phyloP scores from a whole-genome alignment of 768 basidiomycete species.

The Mycena amicta region DNA sequence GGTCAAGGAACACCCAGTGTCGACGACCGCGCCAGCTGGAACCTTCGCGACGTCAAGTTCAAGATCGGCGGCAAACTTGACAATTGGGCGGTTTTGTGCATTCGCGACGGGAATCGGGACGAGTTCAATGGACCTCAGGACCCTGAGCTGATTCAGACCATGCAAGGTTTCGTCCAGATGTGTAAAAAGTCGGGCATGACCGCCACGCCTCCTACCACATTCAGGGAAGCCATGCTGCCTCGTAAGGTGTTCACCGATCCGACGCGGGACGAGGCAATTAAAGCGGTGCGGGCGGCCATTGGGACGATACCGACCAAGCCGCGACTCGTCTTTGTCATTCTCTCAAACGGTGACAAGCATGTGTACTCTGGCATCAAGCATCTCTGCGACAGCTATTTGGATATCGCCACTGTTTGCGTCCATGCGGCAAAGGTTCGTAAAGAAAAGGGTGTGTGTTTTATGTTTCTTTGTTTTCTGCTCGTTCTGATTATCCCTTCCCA shows the following conservation, averaged over 20 bases:
- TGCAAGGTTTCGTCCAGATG: constrained; percentile 62
- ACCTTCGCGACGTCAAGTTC: constrained; percentile 68
- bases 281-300: constrained; percentile 44
- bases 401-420: constrained; percentile 76
- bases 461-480: too few relatives aligned
- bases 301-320: constrained; percentile 48
- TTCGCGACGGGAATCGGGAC: constrained; percentile 61
- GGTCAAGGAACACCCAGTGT: constrained; percentile 43
- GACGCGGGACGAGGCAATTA: constrained; percentile 52
- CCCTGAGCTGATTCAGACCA: constrained; percentile 46
- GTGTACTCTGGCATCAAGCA: constrained; percentile 79
- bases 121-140: constrained; percentile 63
- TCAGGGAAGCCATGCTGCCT: constrained; percentile 50
- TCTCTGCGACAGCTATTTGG: constrained; percentile 66
- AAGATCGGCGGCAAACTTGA: constrained; percentile 54
- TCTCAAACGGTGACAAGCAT: constrained; percentile 72
- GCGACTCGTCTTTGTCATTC: constrained; percentile 61
- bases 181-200: constrained; percentile 66
- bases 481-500: constrained; percentile 31
- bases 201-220: constrained; percentile 41
- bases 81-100: constrained; percentile 71
- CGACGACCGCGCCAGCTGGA: constrained; percentile 80
- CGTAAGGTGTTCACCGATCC: constrained; percentile 55
- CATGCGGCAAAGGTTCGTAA: constrained; percentile 73
- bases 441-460: constrained; percentile 55